Conservation (phyloP, 805 yeast species). For the Nakazawaea populi region DNA sequence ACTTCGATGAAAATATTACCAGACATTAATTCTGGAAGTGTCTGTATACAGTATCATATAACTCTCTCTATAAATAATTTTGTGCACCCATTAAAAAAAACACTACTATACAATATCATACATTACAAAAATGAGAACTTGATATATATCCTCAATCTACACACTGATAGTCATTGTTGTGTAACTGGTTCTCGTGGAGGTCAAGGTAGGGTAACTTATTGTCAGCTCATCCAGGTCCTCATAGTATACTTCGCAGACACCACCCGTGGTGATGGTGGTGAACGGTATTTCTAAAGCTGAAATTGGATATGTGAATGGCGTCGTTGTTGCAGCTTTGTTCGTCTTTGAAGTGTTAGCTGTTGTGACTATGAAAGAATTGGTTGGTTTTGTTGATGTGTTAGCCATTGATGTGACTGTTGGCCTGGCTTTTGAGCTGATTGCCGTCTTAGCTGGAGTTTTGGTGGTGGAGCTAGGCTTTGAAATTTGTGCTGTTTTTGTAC, state of each 20-base stretch:
- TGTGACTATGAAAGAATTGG: constrained; percentile 11
- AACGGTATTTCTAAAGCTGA: constrained; percentile 17
- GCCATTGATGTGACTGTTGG: constrained; percentile 1
- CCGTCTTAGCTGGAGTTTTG: not conserved
- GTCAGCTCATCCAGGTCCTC: constrained; percentile 23
- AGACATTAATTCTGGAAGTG: too few relatives aligned
- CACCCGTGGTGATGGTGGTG: constrained; percentile 23
- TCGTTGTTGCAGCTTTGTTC: constrained; percentile 5
- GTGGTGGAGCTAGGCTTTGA: too few relatives aligned
- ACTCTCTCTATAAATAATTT: not conserved
- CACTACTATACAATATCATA: constrained; percentile 2
- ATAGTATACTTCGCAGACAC: constrained; percentile 29
- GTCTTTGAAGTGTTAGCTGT: constrained; percentile 3
- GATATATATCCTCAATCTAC: not conserved
- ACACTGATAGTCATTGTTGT: constrained; percentile 8
- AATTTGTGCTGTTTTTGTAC: too few relatives aligned
- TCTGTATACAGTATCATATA: too few relatives aligned
- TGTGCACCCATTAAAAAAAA: not conserved
- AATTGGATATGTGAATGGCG: constrained; percentile 12
- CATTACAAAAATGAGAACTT: not conserved
- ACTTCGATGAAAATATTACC: too few relatives aligned
- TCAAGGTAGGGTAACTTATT: constrained; percentile 6
- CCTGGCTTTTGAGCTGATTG: not conserved
- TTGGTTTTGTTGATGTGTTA: constrained; percentile 11
- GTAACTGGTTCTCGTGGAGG: constrained; percentile 6